Percentiles rank a stretch among this genome's conserved stretches.
These are phyloP conservation scores for Penicillium brasilianum DNA, from an alignment of 2,329 filamentous ascomycete species.

Conservation along the genomic window DNA sequence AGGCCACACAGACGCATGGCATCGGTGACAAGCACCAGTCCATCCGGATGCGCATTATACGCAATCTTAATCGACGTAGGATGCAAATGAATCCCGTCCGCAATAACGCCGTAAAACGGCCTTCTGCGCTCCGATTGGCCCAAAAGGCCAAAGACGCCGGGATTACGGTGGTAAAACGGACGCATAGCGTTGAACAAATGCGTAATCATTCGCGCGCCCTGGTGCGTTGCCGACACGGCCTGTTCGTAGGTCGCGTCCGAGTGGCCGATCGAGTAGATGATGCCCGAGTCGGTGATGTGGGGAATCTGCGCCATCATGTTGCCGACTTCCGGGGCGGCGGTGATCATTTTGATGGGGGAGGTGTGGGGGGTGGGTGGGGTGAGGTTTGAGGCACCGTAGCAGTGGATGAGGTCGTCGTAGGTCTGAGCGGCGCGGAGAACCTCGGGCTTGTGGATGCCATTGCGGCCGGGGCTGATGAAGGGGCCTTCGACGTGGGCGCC, in stretches of 20 bases:
- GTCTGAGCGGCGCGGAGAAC: conserved; percentile 70
- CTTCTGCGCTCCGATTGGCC: conserved; percentile 63
- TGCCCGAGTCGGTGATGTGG: conserved; percentile 66
- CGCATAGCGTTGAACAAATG: conserved; percentile 95
- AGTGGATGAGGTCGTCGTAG: conserved; percentile 61
- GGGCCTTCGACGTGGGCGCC: conserved; percentile 92
- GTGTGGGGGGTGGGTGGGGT: background rate
- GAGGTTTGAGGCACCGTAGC: conserved; percentile 72
- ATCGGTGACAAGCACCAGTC: conserved; percentile 88
- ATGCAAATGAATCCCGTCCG: conserved; percentile 88
- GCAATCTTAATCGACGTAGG: conserved; percentile 88
- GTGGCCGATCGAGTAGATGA: conserved; percentile 82
- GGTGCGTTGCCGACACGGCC: conserved; percentile 70
- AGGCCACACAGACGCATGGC: conserved; percentile 87
- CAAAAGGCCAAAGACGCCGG: conserved; percentile 85
- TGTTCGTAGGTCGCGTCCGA: conserved; percentile 87
- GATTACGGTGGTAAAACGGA: conserved; percentile 87
- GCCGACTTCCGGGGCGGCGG: conserved; percentile 81
- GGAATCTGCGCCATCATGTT: conserved; percentile 72
- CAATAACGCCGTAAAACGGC: conserved; percentile 87
- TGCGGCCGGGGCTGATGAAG: conserved; percentile 81
- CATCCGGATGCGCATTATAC: conserved; percentile 81
- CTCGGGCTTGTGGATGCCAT: conserved; percentile 80
- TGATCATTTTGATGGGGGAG: conserved; percentile 73
- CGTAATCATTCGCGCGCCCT: conserved; percentile 86